Evolutionary conservation across 176 grass and related monocot species (phyloP), one percentile per base, ranked within the genome.

Genomic region (Miscanthus lutarioriparius): DNA sequence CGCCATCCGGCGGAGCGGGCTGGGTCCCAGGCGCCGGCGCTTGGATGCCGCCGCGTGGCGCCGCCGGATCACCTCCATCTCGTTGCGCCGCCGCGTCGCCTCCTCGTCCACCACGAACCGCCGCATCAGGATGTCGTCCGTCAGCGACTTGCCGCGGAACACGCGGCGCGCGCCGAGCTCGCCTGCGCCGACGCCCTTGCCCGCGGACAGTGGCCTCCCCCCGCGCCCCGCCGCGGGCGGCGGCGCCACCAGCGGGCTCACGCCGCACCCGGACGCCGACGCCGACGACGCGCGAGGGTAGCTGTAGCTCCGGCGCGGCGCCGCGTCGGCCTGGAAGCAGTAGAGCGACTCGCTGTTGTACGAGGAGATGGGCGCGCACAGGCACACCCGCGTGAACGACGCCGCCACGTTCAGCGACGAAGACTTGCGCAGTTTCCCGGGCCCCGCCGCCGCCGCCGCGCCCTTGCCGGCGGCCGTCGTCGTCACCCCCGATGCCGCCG

Each of bases 121-220:
- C 65, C 97, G 89, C 97, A 99, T 99, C 78, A 92, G 48, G 44
- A 87, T 58, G 86, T 99, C 93, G 23, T 99, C 93, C 67, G 88
- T 94, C 81, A 99, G 80, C 28, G 97, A 99, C 89, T 96, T 99
- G 70, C 97, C 97, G 15, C 97, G 80, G 90, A 99, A 99, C 75
- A 94, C 90, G 26, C 88, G 86, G 41, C 91, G 85, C 44, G 35
- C 38, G 19, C 70, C 33, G 3, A 35, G 33, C 33, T 35, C 73
- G 7, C 61, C 71, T 7, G 25, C 64, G 9, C 2, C 27, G 63
- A 38, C 22, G 3, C 25, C 76, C 30, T 64, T 51, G 61, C 63
- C 27, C 27, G 67, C 80, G 56, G 41, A 1, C 11, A 64, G 3
- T 20, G 28, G 17, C 70, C 78, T 20, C 78, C 62, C 5, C 61